phyloP scores from a whole-genome alignment of 1,284 basidiomycete genomes.

The Veloporphyrellus conicus region DNA sequence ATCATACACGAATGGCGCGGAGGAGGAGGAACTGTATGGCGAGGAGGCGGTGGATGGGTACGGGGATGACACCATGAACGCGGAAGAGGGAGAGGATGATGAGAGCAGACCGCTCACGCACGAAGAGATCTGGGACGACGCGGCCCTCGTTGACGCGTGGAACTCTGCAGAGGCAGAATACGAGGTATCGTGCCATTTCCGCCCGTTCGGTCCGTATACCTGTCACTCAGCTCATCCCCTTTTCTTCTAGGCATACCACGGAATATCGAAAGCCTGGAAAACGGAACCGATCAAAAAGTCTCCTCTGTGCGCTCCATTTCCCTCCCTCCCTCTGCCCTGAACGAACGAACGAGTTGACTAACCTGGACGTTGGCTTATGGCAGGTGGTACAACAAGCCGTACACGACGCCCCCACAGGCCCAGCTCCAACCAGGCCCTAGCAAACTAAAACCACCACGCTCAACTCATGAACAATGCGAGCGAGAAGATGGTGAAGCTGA shows the following conservation, averaged over 20 bases:
- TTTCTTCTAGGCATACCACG: constrained; percentile 72
- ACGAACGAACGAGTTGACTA: neutral
- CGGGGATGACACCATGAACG: constrained; percentile 25
- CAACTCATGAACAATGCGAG: neutral
- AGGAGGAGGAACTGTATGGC: constrained; percentile 9
- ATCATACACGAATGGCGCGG: constrained; percentile 4
- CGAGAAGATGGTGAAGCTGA: neutral
- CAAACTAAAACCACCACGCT: constrained; percentile 3
- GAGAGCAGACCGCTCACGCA: constrained; percentile 61
- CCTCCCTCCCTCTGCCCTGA: neutral
- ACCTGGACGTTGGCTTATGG: neutral
- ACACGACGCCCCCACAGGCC: constrained; percentile 30
- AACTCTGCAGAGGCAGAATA: constrained; percentile 76
- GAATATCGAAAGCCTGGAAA: constrained; percentile 68
- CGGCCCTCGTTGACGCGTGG: constrained; percentile 75
- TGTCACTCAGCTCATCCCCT: no score
- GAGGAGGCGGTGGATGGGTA: constrained; percentile 6
- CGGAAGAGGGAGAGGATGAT: constrained; percentile 32
- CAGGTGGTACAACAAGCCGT: constrained; percentile 75
- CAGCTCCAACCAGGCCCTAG: neutral
- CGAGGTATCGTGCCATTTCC: constrained; percentile 38
- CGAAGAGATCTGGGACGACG: constrained; percentile 79
- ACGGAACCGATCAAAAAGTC: constrained; percentile 62
- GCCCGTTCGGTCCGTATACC: neutral
- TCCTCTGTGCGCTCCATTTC: constrained; percentile 51